Conservation (phyloP, 331 rosid species). For the Rhamnella rubrinervis region DNA sequence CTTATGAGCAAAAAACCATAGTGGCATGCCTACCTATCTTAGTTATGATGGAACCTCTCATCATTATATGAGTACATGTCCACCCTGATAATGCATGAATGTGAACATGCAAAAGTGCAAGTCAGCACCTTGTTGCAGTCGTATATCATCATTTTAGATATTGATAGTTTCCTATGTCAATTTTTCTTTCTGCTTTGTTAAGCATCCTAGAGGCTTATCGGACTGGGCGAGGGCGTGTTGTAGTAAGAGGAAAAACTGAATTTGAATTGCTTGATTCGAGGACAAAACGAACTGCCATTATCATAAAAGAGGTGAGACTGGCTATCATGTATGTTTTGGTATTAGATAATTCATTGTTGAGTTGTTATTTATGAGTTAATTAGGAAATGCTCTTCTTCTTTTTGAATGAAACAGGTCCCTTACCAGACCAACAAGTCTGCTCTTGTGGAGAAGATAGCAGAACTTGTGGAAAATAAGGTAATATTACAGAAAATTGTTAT, state of each 20-base stretch:
- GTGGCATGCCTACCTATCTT: too few relatives aligned
- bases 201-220: constrained; percentile 96
- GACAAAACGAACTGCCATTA: constrained; percentile 74
- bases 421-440: constrained; percentile 91
- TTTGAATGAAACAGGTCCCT: constrained; percentile 68
- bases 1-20: too few relatives aligned
- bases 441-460: constrained; percentile 93
- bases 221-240: constrained; percentile 80
- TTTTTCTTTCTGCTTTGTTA: constrained; percentile 29
- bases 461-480: constrained; percentile 94
- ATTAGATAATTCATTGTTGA: constrained; percentile 13
- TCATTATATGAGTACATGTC: too few relatives aligned
- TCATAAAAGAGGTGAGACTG: constrained; percentile 71
- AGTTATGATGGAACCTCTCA: too few relatives aligned
- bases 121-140: background rate
- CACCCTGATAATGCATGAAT: too few relatives aligned
- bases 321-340: constrained; percentile 16
- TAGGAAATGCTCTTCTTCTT: constrained; percentile 8
- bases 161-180: constrained; percentile 11
- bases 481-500: constrained; percentile 4
- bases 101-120: too few relatives aligned
- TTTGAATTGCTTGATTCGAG: constrained; percentile 84
- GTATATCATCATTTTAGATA: background rate
- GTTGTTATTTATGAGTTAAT: constrained; percentile 10
- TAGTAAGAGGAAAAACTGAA: constrained; percentile 91